Evolutionary conservation across 73 alveolate species (phyloP).

Genomic region (Paramecium bursaria): DNA sequence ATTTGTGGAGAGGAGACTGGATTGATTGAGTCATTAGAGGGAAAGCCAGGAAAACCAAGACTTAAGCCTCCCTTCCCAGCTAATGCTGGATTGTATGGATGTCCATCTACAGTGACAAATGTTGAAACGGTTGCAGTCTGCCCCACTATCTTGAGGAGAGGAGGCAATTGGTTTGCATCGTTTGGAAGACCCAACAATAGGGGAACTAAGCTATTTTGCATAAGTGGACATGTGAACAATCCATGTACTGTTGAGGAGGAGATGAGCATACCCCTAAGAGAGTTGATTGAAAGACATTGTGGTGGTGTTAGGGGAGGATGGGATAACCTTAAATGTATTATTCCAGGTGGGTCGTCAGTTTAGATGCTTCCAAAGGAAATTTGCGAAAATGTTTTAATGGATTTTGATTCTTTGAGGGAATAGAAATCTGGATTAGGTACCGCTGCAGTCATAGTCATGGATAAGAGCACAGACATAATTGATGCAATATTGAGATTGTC

Average conservation of each 20-base stretch:
- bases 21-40: slow-evolving; percentile 87
- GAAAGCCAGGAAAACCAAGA: slow-evolving; percentile 92
- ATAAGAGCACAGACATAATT: slow-evolving; percentile 87
- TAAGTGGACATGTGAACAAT: slow-evolving; percentile 91
- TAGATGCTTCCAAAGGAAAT: slow-evolving; percentile 84
- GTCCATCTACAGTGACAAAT: slow-evolving; percentile 93
- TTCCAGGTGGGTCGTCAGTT: slow-evolving; percentile 95
- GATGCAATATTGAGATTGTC: slow-evolving; percentile 89
- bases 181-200: slow-evolving; percentile 88
- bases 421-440: slow-evolving; percentile 91
- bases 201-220: slow-evolving; percentile 88
- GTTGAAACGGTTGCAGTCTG: slow-evolving; percentile 92
- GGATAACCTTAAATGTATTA: slow-evolving; percentile 86
- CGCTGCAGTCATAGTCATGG: slow-evolving; percentile 95
- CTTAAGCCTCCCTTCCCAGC: slow-evolving; percentile 97
- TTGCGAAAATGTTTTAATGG: slow-evolving; percentile 90
- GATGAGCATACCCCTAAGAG: slow-evolving; percentile 88
- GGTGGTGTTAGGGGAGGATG: slow-evolving; percentile 96
- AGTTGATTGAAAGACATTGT: slow-evolving; percentile 87
- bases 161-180: slow-evolving; percentile 86
- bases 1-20: slow-evolving; percentile 94
- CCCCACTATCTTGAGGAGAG: slow-evolving; percentile 92
- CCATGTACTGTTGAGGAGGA: slow-evolving; percentile 93
- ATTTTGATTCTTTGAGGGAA: slow-evolving; percentile 89
- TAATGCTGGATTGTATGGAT: slow-evolving; percentile 91